Evolutionary conservation across 176 grass and related monocot genomes (phyloP), one percentile per base, ranked within the genome.

Genomic region (Rhynchospora tenuis): DNA sequence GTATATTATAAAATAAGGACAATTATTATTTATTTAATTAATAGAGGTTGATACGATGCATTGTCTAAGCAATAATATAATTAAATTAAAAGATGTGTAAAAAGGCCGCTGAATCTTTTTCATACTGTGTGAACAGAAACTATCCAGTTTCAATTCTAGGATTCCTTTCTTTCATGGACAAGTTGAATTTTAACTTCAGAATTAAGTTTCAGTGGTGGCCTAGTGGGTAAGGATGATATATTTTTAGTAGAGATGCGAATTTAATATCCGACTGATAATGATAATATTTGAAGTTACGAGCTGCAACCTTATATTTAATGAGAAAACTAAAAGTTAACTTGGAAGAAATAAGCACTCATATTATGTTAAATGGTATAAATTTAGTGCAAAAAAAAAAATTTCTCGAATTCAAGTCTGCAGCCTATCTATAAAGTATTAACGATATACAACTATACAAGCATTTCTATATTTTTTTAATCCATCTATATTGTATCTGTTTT

Each of bases 71-170:
- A 58, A 58, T 16, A 17, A 57, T 57, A 62, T 26, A 33, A 33
- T 1, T 38, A 38, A 2, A 38, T 38, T 38, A 28, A 16, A 29
- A 65, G 28, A 33, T 6, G 33, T 33, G 15, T 3, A 61, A 61
- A 61, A 61, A 20, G 59, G 65, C 20, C 52, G 46, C 22, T 6
- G 7, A 26, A 13, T 16, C 12, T 54, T 75, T 54, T 75, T 75
- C 72, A 51, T 55, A 75, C 72, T 55, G 52, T 75, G 24, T 75
- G 72, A 75, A 75, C 10, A 10, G 28, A 52, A 75, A 52, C 22
- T 54, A 45, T 55, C 13, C 6, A 42, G 19, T 19, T 51, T 17
- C 6, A 42, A 7, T 68, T 2, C 22, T 74, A 27, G 3, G 71
- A 74, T 51, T 51, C 71, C 46, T 74, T 74, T 48, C 71, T 73